Percentiles rank a stretch among this genome's conserved stretches.
Conservation (phyloP, 345 rosid genomes). For the Alliaria petiolata region DNA sequence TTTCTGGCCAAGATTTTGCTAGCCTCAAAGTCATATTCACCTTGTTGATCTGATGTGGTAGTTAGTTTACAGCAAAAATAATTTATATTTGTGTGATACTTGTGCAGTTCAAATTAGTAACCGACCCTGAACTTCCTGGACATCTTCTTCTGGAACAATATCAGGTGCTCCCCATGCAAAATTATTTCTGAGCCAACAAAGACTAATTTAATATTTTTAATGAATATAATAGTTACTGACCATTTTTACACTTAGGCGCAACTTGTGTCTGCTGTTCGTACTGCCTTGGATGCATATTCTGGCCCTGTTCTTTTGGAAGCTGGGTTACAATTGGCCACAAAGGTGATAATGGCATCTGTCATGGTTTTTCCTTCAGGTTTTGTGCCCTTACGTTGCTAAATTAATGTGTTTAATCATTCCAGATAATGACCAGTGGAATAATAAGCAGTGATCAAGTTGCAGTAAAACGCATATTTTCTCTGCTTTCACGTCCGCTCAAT, state of each 20-base stretch:
- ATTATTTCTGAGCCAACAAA: neutral
- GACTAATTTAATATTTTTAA: neutral
- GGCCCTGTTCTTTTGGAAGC: constrained; percentile 96
- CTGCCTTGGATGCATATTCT: constrained; percentile 78
- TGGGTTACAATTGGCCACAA: constrained; percentile 91
- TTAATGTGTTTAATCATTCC: constrained; percentile 32
- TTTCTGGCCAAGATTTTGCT: constrained; percentile 14
- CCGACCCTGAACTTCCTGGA: constrained; percentile 97
- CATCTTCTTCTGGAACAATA: constrained; percentile 87
- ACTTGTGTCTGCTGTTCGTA: constrained; percentile 91
- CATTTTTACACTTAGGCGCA: constrained; percentile 63
- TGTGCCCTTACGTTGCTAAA: constrained; percentile 12
- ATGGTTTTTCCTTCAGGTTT: constrained; percentile 9
- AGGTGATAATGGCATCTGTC: constrained; percentile 45
- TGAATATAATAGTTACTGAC: neutral
- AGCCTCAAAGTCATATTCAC: constrained; percentile 5
- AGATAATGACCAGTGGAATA: constrained; percentile 97
- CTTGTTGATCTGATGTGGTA: constrained; percentile 2
- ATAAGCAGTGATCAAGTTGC: constrained; percentile 89
- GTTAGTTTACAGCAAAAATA: neutral
- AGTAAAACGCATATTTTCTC: constrained; percentile 81
- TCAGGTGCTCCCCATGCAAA: constrained; percentile 50
- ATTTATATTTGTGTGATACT: neutral
- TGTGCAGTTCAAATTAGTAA: constrained; percentile 61
- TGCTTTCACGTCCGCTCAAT: constrained; percentile 79